A percentile compares a stretch with the other conserved stretches of the same genome.
These are phyloP conservation scores for Teunomyces gatunensis DNA, from an alignment of 805 yeast species.

Conservation along the genomic window DNA sequence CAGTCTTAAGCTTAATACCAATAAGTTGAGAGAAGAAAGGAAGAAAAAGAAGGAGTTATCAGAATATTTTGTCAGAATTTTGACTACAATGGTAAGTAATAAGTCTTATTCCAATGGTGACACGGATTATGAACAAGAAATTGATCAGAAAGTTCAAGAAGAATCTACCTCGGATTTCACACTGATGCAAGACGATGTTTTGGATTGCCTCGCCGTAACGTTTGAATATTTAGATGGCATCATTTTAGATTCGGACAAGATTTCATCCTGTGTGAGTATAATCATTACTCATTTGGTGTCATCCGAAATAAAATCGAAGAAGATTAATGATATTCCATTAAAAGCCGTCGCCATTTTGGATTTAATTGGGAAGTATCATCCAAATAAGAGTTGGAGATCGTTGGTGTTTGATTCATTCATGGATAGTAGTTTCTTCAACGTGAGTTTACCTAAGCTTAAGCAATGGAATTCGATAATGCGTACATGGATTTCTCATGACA, in stretches of 20 bases:
- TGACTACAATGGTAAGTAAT: conserved; percentile 15
- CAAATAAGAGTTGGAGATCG: conserved; percentile 60
- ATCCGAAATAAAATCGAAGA: conserved; percentile 51
- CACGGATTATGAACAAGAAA: conserved; percentile 13
- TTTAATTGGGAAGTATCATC: conserved; percentile 30
- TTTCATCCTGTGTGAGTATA: conserved; percentile 45
- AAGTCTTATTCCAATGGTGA: conserved; percentile 9
- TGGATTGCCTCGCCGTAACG: conserved; percentile 34
- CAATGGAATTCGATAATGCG: conserved; percentile 56
- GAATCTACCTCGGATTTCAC: conserved; percentile 5
- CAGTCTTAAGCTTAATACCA: conserved; percentile 53
- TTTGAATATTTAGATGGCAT: conserved; percentile 37
- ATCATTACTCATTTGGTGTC: conserved; percentile 53
- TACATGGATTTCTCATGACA: conserved; percentile 65
- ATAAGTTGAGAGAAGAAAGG: conserved; percentile 61
- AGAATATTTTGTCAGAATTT: conserved; percentile 32
- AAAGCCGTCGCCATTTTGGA: conserved; percentile 46
- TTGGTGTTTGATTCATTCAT: conserved; percentile 61
- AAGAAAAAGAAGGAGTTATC: conserved; percentile 57
- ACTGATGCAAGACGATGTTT: conserved; percentile 42
- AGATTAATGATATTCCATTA: conserved; percentile 33
- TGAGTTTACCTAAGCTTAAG: conserved; percentile 22
- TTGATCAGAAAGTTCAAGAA: conserved; percentile 10
- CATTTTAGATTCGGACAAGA: conserved; percentile 61
- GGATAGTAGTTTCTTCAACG: conserved; percentile 56